Evolutionary conservation across 202 grass and related monocot genomes (phyloP), one percentile per base, ranked within the genome.

Genomic region (Carex arenaria): DNA sequence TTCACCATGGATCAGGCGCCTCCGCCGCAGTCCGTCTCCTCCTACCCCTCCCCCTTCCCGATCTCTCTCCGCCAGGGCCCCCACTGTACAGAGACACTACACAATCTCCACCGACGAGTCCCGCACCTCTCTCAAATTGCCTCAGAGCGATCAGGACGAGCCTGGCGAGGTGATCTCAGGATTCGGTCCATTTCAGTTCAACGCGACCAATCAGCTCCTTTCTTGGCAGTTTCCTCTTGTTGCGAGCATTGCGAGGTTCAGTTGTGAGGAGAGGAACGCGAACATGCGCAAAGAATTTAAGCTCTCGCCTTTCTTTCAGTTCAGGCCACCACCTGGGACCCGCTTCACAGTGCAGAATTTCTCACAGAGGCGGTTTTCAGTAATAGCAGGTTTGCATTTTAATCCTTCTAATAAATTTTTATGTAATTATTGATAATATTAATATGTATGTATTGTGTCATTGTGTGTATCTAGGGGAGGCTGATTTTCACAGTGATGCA

Each of bases 1-100:
- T 80, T 93, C 91, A 38, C 79, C 65, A 68, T 93, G 91, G 91
- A 93, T 91, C 84, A 88, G 72, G 75, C 89, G 89, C 31, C 82
- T 93, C 86, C 88, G 91, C 63, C 84, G 87, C 57, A 64, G 73
- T 12, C 77, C 55, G 55, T 34, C 70, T 51, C 17, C 38, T 28
- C 17, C 69, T 1, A 18, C 84, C 3, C 79, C 70, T 7, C 54
- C 56, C 5, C 61, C 43, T 7, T 47, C 80, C 11, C 75, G 71
- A 47, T 4, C 86, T 2, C 30, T 18, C 30, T 51, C 63, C n/a
- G 23, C 67, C 43, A 40, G 71, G 78, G 83, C n/a, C 55, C 69
- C 38, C 23, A 81, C 45, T 4, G 13, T 49, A 1, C 81, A 40
- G 17, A 62, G 8, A 7, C 87, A 85, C 51, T 81, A 86, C 45